Base-by-base conservation (phyloP, 495 filamentous ascomycete species). In the Penicillium cosmopolitanum region DNA sequence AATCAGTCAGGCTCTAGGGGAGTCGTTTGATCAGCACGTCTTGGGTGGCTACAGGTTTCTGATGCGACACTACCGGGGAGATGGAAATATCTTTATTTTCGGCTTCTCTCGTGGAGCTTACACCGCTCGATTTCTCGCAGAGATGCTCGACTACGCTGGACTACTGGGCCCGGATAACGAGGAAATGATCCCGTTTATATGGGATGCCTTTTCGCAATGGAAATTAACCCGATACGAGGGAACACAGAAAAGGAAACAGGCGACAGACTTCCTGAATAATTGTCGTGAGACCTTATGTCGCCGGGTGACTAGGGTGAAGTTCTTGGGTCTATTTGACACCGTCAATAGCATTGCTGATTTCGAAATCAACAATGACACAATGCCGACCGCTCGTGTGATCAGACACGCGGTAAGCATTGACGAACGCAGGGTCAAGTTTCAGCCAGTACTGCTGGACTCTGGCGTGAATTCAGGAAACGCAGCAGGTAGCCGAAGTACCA, bases 91-190 rank as follows among this genome's bases (percentile, higher is more conserved):
- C 35, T 85, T 78, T 57, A 82, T 94, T 60, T 93, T 94, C 53
- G 91, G 91, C 15, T 96, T 94, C 78, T 87, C 84, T 3, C 84
- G 91, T 6, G 91, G 91, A 9, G 87, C 89, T 12, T 96, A 93
- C 65, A 89, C 89, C 9, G 91, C 91, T 5, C 84, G 90, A 18
- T 93, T 93, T 63, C 77, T 94, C 1, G 85, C 89, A 2, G 89
- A 94, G 65, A 94, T 94, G 91, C 77, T 95, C 15, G 87, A 92
- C 63, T 85, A 90, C 56, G 83, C 93, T 44, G 91, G 91, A 2
- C 77, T 93, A 3, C 77, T 93, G 0, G 87, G 83, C 7, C 80
- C 84, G 55, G 91, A 90, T 8, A 95, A 94, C 62, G 90, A 95
- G 65, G 90, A 93, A 61, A 88, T 93, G 87, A 79, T 90, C 10